phyloP scores from a whole-genome alignment of 148 eudicot species.

The Hydrangea macrophylla region DNA sequence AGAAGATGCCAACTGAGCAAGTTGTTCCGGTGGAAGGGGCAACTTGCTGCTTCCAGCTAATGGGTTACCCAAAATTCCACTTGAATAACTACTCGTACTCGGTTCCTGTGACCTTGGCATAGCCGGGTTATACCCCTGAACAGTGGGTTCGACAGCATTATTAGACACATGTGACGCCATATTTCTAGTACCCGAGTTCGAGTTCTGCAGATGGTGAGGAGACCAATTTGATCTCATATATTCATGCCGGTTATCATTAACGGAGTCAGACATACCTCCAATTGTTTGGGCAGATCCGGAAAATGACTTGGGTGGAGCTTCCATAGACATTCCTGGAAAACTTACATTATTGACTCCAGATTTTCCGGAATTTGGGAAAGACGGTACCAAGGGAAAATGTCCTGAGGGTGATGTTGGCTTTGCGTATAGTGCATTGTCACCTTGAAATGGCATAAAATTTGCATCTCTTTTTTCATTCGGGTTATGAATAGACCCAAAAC shows the following conservation, averaged over 20 bases:
- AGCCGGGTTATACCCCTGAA: slow-evolving; percentile 32
- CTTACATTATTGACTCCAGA: slow-evolving; percentile 25
- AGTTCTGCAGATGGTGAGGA: slow-evolving; percentile 28
- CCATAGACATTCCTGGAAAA: slow-evolving; percentile 14
- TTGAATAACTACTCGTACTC: slow-evolving; percentile 20
- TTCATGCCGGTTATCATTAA: slow-evolving; percentile 31
- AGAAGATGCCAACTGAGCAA: slow-evolving; percentile 44
- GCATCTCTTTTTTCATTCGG: slow-evolving; percentile 34
- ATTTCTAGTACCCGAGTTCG: slow-evolving; percentile 22
- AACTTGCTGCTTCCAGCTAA: slow-evolving; percentile 24
- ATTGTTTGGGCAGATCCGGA: slow-evolving; percentile 24
- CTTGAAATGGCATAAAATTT: slow-evolving; percentile 25
- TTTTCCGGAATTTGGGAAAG: slow-evolving; percentile 33
- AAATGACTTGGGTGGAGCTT: slow-evolving; percentile 21
- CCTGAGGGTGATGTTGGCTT: slow-evolving; percentile 43
- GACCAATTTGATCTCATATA: slow-evolving; percentile 34
- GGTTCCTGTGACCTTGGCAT: slow-evolving; percentile 34
- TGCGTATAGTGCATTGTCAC: slow-evolving; percentile 21
- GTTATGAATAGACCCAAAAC: slow-evolving; percentile 30
- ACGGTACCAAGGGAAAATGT: slow-evolving; percentile 23
- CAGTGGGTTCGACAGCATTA: slow-evolving; percentile 19
- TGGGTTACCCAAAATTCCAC: slow-evolving; percentile 18
- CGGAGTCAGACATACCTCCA: slow-evolving; percentile 25
- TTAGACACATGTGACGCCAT: slow-evolving; percentile 21
- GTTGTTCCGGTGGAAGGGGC: slow-evolving; percentile 48